Evolutionary conservation across 768 basidiomycete species (phyloP).

Genomic region (Panellus pusillus): DNA sequence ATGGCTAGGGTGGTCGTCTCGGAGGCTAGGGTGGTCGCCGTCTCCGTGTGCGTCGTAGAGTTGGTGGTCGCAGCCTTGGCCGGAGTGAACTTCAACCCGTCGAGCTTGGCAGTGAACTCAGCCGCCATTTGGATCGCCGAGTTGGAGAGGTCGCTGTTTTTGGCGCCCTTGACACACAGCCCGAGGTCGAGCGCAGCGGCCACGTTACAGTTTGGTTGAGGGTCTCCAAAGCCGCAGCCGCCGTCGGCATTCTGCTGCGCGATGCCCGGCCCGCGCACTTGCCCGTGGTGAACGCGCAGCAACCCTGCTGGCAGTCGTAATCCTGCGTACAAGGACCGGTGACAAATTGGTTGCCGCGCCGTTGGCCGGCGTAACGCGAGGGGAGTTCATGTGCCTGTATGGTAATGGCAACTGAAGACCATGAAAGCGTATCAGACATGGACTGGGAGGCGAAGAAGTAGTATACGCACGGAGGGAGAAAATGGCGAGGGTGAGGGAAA

Average conservation of each 20-base stretch:
- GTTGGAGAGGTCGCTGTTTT: not conserved
- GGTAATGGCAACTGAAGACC: conserved; percentile 1
- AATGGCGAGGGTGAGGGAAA: conserved; percentile 14
- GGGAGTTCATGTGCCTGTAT: conserved; percentile 9
- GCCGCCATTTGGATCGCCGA: conserved; percentile 4
- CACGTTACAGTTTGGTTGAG: conserved; percentile 22
- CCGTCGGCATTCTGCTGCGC: conserved; percentile 22
- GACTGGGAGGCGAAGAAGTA: not conserved
- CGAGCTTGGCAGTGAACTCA: conserved; percentile 5
- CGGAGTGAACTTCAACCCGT: conserved; percentile 8
- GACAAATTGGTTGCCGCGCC: conserved; percentile 21
- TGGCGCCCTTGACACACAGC: not conserved
- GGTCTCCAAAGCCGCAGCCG: conserved; percentile 23
- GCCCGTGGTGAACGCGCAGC: conserved; percentile 24
- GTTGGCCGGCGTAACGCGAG: conserved; percentile 1
- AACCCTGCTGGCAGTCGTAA: conserved; percentile 23
- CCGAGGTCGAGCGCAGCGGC: conserved; percentile 13
- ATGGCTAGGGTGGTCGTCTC: no score
- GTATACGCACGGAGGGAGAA: conserved; percentile 5
- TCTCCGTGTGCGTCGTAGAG: no score
- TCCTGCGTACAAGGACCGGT: conserved; percentile 19
- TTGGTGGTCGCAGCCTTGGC: not conserved
- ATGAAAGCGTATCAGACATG: not conserved
- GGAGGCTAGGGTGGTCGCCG: no score
- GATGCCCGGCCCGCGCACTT: conserved; percentile 24